Percentiles rank a stretch among this genome's conserved stretches.
Conservation (phyloP, 495 filamentous ascomycete genomes). For the Talaromyces liani region DNA sequence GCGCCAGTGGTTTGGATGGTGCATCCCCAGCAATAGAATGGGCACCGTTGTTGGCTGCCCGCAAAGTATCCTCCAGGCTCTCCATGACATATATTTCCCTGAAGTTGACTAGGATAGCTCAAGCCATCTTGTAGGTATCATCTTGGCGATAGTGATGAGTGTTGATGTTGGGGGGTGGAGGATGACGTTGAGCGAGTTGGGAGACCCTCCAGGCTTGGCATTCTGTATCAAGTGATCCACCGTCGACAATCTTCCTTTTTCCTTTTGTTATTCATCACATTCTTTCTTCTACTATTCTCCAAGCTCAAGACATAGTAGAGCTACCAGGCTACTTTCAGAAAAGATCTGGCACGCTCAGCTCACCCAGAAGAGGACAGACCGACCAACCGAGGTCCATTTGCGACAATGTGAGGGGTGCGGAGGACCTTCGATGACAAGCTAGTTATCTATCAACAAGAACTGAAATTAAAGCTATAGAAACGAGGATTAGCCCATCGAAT, state of each 20-base stretch:
- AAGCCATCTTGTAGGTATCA: neutral
- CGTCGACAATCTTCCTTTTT: neutral
- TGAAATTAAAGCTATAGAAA: neutral
- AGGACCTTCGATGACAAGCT: neutral
- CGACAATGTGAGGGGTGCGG: neutral
- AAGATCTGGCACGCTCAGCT: neutral
- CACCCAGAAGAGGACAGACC: neutral
- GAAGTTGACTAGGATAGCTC: neutral
- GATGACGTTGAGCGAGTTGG: neutral
- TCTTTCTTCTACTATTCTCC: neutral
- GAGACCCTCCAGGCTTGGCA: neutral
- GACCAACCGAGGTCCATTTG: neutral
- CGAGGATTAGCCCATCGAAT: neutral
- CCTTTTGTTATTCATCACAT: neutral
- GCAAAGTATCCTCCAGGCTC: constrained; percentile 1
- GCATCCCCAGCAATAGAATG: constrained; percentile 4
- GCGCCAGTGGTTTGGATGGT: neutral
- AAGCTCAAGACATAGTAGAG: neutral
- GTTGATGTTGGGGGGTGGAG: neutral
- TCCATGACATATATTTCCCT: neutral
- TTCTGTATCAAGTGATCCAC: neutral
- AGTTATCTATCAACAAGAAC: neutral
- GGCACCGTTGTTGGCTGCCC: constrained; percentile 6
- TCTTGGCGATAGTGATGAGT: neutral
- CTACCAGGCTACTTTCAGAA: neutral